These are phyloP conservation scores for Kodamaea hsintzibuensis DNA, from an alignment of 805 yeast species.

Conservation along the genomic window DNA sequence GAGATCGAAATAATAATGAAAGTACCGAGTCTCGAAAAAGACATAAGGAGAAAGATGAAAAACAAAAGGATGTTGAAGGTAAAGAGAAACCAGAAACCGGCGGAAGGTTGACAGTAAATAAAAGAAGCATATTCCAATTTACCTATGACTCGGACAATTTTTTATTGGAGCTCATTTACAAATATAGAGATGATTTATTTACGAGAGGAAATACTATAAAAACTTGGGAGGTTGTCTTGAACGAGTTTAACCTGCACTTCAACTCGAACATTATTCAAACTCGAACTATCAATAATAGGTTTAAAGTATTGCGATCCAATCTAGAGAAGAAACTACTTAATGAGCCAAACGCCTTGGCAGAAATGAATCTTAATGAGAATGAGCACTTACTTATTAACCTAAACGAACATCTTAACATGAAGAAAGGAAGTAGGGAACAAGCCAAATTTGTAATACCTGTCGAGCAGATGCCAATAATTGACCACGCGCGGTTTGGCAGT, in stretches of 20 bases:
- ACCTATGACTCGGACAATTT: slow-evolving; percentile 26
- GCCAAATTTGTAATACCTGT: not conserved
- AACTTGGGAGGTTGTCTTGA: slow-evolving; percentile 26
- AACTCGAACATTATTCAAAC: slow-evolving; percentile 23
- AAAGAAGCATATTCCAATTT: slow-evolving; percentile 21
- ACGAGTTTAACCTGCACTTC: slow-evolving; percentile 20
- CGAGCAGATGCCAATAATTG: not conserved
- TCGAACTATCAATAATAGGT: slow-evolving; percentile 27
- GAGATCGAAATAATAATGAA: not conserved
- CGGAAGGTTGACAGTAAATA: not conserved
- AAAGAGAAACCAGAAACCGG: not conserved
- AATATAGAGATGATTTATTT: slow-evolving; percentile 22
- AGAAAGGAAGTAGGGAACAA: slow-evolving; percentile 2
- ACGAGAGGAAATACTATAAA: slow-evolving; percentile 28
- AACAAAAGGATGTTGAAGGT: not conserved
- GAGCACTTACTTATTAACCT: slow-evolving; percentile 22
- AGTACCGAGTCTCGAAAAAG: not conserved
- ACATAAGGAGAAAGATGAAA: not conserved
- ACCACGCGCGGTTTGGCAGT: not conserved
- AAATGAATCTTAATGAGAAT: slow-evolving; percentile 21
- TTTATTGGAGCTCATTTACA: slow-evolving; percentile 19
- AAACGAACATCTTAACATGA: slow-evolving; percentile 13
- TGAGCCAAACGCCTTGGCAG: slow-evolving; percentile 10
- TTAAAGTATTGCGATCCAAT: slow-evolving; percentile 21
- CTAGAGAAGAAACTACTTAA: slow-evolving; percentile 17